Evolutionary conservation across 805 yeast genomes (phyloP).

Genomic region (Suhomyces sp.): DNA sequence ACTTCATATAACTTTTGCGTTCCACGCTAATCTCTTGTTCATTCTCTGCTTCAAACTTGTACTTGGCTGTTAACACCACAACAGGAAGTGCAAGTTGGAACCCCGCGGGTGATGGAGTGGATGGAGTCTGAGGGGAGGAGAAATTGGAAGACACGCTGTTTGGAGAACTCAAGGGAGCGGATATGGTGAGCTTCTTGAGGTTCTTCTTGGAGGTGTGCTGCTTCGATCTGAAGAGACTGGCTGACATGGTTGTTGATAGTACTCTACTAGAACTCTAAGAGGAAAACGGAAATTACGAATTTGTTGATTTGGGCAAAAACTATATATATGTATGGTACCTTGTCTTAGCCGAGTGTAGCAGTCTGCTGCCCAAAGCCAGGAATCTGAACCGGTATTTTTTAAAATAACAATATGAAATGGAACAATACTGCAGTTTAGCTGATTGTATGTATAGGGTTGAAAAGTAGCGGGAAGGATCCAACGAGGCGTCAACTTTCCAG

Average conservation of each 20-base stretch:
- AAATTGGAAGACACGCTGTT: constrained; percentile 1
- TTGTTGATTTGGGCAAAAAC: not conserved
- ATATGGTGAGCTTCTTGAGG: constrained; percentile 25
- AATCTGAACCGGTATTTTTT: not conserved
- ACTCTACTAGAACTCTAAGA: not conserved
- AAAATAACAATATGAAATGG: not conserved
- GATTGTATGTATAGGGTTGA: not conserved
- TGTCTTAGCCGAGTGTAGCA: constrained; percentile 1
- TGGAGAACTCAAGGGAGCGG: constrained; percentile 18
- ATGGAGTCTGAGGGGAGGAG: constrained; percentile 6
- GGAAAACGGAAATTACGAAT: not conserved
- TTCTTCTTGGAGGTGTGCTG: constrained; percentile 18
- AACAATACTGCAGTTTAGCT: not conserved
- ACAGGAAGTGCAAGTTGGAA: constrained; percentile 14
- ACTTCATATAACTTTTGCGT: constrained; percentile 27
- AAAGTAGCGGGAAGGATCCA: not conserved
- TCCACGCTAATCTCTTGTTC: constrained; percentile 25
- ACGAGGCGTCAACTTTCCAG: not conserved
- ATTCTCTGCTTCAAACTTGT: constrained; percentile 28
- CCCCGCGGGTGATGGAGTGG: constrained; percentile 3
- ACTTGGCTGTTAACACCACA: constrained; percentile 29
- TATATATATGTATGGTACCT: not conserved
- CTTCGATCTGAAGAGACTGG: constrained; percentile 23
- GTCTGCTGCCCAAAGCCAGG: constrained; percentile 1
- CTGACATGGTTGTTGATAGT: constrained; percentile 15